Evolutionary conservation across 441 rosid species (phyloP).

Genomic region (Arabidopsis hybrid): DNA sequence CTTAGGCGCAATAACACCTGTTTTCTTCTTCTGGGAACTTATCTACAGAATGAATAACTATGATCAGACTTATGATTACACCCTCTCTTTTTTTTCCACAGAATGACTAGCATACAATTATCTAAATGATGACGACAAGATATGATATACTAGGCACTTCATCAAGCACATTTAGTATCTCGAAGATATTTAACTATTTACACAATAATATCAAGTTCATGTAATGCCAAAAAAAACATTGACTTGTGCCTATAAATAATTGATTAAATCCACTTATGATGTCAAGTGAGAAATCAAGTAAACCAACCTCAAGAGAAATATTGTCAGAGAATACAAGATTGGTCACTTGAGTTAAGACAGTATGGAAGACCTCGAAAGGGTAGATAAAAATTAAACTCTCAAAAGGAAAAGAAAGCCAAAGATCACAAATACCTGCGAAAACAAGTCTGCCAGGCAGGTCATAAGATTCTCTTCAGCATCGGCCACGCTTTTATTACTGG

Average conservation of each 20-base stretch:
- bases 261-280: neutral
- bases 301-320: neutral
- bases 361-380: neutral
- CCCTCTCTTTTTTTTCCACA: neutral
- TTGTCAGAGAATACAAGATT: neutral
- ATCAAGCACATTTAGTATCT: constrained; percentile 1
- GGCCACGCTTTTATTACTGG: constrained; percentile 66
- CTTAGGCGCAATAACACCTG: constrained; percentile 98
- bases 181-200: neutral
- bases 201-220: neutral
- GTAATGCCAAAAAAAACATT: neutral
- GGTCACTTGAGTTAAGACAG: constrained; percentile 16
- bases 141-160: constrained; percentile 3
- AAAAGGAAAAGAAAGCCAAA: neutral
- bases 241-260: neutral
- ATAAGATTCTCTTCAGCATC: constrained; percentile 96
- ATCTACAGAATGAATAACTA: constrained; percentile 58
- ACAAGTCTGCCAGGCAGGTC: constrained; percentile 95
- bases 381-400: neutral
- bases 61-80: constrained; percentile 23
- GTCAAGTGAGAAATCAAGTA: constrained; percentile 7
- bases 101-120: constrained; percentile 13
- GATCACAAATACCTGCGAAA: constrained; percentile 73
- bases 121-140: neutral
- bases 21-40: constrained; percentile 98